These are phyloP conservation scores for Podospora pseudocomata DNA, from an alignment of 495 filamentous ascomycete genomes.

Conservation along the genomic window DNA sequence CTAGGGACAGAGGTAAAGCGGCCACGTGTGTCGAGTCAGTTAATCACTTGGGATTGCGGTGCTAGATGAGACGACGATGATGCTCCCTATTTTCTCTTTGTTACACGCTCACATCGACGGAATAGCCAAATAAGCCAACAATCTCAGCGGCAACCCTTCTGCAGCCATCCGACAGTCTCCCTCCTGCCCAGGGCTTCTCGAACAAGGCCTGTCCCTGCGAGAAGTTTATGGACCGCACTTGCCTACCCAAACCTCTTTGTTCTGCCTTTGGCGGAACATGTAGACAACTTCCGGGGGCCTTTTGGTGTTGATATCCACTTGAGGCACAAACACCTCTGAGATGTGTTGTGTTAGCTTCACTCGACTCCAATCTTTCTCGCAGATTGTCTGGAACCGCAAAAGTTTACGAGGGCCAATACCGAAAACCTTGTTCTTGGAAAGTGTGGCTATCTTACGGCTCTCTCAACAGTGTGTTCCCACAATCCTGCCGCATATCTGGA, in stretches of 20 bases:
- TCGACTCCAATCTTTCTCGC: background rate
- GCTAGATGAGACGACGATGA: conserved; percentile 30
- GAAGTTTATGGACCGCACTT: conserved; percentile 39
- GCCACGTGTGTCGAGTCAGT: conserved; percentile 53
- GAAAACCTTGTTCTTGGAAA: background rate
- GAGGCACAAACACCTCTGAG: background rate
- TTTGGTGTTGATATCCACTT: background rate
- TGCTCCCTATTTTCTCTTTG: conserved; percentile 36
- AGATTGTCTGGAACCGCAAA: background rate
- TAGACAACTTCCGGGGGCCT: background rate
- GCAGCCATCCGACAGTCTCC: conserved; percentile 47
- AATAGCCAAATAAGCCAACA: conserved; percentile 25
- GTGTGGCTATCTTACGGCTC: background rate
- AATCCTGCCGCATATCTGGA: background rate
- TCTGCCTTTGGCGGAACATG: conserved; percentile 36
- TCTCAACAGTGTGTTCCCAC: background rate
- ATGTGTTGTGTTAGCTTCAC: background rate
- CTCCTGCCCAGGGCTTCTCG: conserved; percentile 41
- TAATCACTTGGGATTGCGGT: conserved; percentile 33
- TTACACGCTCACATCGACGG: conserved; percentile 34
- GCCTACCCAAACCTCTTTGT: conserved; percentile 49
- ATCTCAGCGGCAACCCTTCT: conserved; percentile 40
- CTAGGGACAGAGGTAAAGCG: conserved; percentile 14
- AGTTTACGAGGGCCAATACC: background rate
- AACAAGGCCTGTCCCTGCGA: conserved; percentile 48